Base-by-base conservation (phyloP, 192 early-diverging fungal genomes). In the Coemansia sp. region DNA sequence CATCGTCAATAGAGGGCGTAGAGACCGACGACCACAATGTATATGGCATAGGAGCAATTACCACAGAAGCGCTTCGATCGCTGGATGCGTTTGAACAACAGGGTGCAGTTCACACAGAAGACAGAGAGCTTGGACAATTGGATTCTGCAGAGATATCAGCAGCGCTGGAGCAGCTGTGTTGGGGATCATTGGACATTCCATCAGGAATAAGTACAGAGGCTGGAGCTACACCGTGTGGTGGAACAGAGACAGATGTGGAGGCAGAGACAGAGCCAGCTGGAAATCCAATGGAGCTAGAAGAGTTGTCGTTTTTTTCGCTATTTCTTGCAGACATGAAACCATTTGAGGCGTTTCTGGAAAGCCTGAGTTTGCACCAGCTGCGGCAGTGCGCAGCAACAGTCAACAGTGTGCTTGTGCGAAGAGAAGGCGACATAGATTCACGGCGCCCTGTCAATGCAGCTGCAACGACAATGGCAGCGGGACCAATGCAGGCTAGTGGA, bases 331-430 rank as follows among this genome's bases (percentile, higher is more conserved):
- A 76, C 57, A 72, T 76, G 74, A 56, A 64, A 36, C 70, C 74
- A 4, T 76, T 81, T 57, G 78, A 81, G 67, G 36, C 39, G 19
- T 75, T 81, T 59, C 55, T 81, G 59, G 53, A 54, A n/a, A 70
- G 59, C 32, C 64, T 81, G 20, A 81, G 78, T 24, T 53, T 81
- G 53, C 72, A 76, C 57, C 78, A 81, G 63, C 67, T 81, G 27
- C 66, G 78, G 6, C 78, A 81, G 63, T 81, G 78, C 51, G 78
- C 78, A 3, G 74, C 78, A 10, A 76, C 78, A 0, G 78, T 81
- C 17, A 81, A 81, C 29, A 68, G 70, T 20, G 78, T 76, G 50
- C 64, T 81, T 20, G 73, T 76, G 36, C 65, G 67, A 53, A 61
- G 78, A 20, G 78, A 81, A 25, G 60, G 59, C 36, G 61, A 59